Evolutionary conservation across 1,284 basidiomycete genomes (phyloP).

Genomic region (Trametes hirsuta): DNA sequence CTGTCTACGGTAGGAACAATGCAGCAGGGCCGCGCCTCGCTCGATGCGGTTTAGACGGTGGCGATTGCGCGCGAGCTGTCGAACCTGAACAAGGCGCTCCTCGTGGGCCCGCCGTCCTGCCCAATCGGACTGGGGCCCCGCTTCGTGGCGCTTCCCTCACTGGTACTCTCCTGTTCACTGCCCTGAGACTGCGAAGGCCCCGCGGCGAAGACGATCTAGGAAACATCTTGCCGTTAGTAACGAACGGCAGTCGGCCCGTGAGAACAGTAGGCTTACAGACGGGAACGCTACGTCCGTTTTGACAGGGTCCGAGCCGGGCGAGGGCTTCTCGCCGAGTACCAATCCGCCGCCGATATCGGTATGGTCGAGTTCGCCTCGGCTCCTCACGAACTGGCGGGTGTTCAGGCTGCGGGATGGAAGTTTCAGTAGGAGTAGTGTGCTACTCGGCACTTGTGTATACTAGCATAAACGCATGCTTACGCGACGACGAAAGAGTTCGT

Average conservation of each 20-base stretch:
- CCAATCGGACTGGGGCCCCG: too few relatives aligned
- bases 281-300: neutral
- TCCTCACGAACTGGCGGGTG: constrained; percentile 3
- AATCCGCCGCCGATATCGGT: neutral
- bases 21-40: too few relatives aligned
- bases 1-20: too few relatives aligned
- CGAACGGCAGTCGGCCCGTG: neutral
- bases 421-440: neutral
- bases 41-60: too few relatives aligned
- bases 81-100: too few relatives aligned
- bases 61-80: too few relatives aligned
- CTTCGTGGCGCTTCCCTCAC: too few relatives aligned
- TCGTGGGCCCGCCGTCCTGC: too few relatives aligned
- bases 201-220: neutral
- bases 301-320: neutral
- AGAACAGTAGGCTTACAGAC: neutral
- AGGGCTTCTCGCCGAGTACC: neutral
- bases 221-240: neutral
- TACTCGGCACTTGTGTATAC: too few relatives aligned
- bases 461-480: neutral
- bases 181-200: neutral
- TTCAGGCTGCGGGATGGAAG: neutral
- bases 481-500: neutral
- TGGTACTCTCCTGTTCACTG: neutral
- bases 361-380: constrained; percentile 2